A percentile compares a stretch with the other conserved stretches of the same genome.
phyloP scores from a whole-genome alignment of 345 rosid species.

The Aquilaria malaccensis region DNA sequence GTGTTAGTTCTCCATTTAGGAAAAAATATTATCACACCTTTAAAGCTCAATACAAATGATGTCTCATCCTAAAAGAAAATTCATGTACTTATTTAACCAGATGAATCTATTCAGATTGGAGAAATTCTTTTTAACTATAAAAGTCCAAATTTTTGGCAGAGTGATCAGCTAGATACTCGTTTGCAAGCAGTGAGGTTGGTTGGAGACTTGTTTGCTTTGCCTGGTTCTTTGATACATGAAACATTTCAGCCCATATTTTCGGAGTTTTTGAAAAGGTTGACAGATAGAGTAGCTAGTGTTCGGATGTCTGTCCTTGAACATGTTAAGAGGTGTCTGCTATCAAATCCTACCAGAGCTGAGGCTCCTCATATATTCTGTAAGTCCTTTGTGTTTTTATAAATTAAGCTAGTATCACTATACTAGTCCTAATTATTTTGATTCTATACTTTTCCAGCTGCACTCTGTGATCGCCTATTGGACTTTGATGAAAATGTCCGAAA shows the following conservation, averaged over 20 bases:
- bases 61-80: too few species aligned
- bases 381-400: conserved; percentile 20
- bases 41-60: too few species aligned
- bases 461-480: conserved; percentile 94
- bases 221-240: conserved; percentile 56
- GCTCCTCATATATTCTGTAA: conserved; percentile 77
- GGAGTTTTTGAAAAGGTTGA: conserved; percentile 89
- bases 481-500: conserved; percentile 93
- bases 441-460: conserved; percentile 57
- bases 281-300: conserved; percentile 83
- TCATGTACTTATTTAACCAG: too few species aligned
- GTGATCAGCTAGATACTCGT: conserved; percentile 82
- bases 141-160: conserved; percentile 42
- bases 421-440: conserved; percentile 12
- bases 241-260: conserved; percentile 74
- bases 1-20: conserved; percentile 2
- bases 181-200: conserved; percentile 77
- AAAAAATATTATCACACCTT: background rate
- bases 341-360: conserved; percentile 64
- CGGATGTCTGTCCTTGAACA: conserved; percentile 85
- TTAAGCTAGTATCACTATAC: conserved; percentile 11
- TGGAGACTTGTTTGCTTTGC: conserved; percentile 82
- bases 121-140: conserved; percentile 17
- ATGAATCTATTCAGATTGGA: background rate
- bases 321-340: conserved; percentile 73